Evolutionary conservation across 164 flowering plant genomes (phyloP), one percentile per base, ranked within the genome.

Genomic region (Sextonia rubra): DNA sequence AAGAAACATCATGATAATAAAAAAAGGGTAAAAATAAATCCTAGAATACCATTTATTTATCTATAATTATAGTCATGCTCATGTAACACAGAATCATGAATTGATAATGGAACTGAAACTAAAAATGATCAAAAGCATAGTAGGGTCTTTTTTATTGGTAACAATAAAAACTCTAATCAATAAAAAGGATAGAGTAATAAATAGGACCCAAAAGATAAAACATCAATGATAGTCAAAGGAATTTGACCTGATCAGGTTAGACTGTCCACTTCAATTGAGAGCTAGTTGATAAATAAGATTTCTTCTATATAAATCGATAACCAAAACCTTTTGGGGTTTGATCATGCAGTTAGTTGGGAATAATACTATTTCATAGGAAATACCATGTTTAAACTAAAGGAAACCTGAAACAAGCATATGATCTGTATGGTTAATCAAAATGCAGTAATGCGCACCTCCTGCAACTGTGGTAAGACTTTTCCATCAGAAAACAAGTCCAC

Each of bases 401-500:
- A 52, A 20, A 18, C 58, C n/a, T 52, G 58, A 15, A 18, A 52
- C 58, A 52, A 52, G 58, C 70, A 78, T 48, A 20, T 24, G 23
- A 77, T 55, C 9, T 74, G 75, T 49, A 66, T 20, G 24, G 17
- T 70, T 30, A 74, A n/a, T 44, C 60, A 18, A 2, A 67, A 26
- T 22, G 1, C 20, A 27, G 52, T 11, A 17, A 67, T 47, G 63
- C 58, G 73, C 75, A 88, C 95, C 89, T 89, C 81, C 81, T 89
- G 79, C 76, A 91, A 74, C 76, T 88, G 81, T 2, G 86, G 82
- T 80, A 90, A 76, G 68, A 93, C 86, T 77, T 84, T 80, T 71
- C 94, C 98, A 60, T 81, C 86, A 47, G 86, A 78, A 77, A 93
- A 93, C 82, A 91, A 81, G 73, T 93, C 98, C 74, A 93, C 83